Evolutionary conservation across 2,329 filamentous ascomycete species (phyloP).

Genomic region (Sclerotinia sclerotiorum): DNA sequence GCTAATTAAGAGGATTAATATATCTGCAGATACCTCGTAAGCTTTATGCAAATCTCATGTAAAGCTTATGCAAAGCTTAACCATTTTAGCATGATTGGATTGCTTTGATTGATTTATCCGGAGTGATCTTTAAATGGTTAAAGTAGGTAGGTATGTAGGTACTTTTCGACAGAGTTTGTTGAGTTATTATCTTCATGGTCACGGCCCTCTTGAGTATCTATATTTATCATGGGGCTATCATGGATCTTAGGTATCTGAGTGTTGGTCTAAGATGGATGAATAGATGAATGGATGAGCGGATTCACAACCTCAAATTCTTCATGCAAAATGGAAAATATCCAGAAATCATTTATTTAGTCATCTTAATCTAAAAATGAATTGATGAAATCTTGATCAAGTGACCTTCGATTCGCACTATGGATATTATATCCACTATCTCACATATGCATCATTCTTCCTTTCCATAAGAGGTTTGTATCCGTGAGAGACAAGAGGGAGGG

Average conservation of each 20-base stretch:
- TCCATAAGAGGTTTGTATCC: not conserved
- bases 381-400: not conserved
- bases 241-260: no score
- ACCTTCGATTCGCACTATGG: not conserved
- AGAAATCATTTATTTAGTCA: no score
- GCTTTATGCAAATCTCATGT: not conserved
- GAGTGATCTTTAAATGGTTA: not conserved
- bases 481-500: not conserved
- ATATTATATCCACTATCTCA: not conserved
- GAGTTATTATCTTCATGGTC: no score
- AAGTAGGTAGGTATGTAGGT: not conserved
- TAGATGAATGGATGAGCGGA: no score
- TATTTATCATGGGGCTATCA: not conserved
- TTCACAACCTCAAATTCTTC: no score
- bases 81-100: slow-evolving; percentile 9
- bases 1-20: not conserved
- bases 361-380: no score
- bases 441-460: not conserved
- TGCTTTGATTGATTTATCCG: not conserved
- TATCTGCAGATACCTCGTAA: no score
- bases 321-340: no score
- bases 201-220: no score
- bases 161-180: not conserved
- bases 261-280: no score
- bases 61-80: not conserved